phyloP scores from a whole-genome alignment of 805 yeast genomes.

The Schwanniomyces polymorphus region DNA sequence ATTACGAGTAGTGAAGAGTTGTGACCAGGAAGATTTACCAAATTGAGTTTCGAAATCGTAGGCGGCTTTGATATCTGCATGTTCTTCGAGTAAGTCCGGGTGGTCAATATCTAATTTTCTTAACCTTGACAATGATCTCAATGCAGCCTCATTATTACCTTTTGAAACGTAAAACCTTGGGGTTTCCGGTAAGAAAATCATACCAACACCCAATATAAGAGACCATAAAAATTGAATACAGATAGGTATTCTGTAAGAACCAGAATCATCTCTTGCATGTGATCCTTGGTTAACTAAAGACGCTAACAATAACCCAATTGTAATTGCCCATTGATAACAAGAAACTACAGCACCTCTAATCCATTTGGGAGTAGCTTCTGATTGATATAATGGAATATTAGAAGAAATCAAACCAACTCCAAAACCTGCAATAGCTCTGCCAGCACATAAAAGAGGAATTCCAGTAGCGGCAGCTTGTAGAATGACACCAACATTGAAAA shows the following conservation, averaged over 20 bases:
- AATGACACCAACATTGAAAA: conserved; percentile 37
- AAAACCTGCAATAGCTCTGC: conserved; percentile 39
- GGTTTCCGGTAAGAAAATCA: conserved; percentile 41
- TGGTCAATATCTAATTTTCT: conserved; percentile 60
- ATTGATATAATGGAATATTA: conserved; percentile 38
- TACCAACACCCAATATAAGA: conserved; percentile 29
- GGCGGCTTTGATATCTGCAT: conserved; percentile 73
- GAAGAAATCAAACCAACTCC: conserved; percentile 43
- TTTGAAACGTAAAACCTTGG: conserved; percentile 44
- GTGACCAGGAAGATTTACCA: conserved; percentile 50
- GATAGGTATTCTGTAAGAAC: conserved; percentile 42
- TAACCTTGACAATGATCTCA: conserved; percentile 29
- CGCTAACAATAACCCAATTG: conserved; percentile 37
- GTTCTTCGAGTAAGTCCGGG: conserved; percentile 65
- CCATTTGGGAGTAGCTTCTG: conserved; percentile 43
- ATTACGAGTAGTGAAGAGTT: conserved; percentile 61
- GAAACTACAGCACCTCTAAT: conserved; percentile 44
- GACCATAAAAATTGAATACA: conserved; percentile 41
- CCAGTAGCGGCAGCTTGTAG: conserved; percentile 36
- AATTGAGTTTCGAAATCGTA: conserved; percentile 67
- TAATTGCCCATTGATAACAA: conserved; percentile 40
- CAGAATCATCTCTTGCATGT: conserved; percentile 29
- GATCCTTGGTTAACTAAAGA: conserved; percentile 37
- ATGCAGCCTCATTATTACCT: conserved; percentile 33
- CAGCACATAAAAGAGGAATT: conserved; percentile 35